Evolutionary conservation across 768 basidiomycete species (phyloP), one percentile per base, ranked within the genome.

Genomic region (Boletus subcaerulescens): DNA sequence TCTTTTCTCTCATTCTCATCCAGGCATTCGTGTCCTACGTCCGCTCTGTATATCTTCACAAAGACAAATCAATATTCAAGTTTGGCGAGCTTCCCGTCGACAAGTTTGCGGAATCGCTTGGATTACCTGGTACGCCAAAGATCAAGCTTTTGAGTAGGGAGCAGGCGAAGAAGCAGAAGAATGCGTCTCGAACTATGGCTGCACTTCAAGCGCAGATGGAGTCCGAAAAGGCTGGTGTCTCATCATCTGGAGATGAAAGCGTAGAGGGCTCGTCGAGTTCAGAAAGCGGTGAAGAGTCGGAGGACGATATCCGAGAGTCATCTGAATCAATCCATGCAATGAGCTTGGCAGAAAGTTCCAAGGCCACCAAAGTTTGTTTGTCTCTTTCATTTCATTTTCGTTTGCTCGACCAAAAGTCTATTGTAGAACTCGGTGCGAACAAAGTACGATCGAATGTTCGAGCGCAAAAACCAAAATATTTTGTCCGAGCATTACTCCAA

Each of bases 391-490:
- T 3, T 13, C 29, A 39, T 20, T n/a, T 17, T 45, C 24, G 31
- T 43, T 38, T 36, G 14, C n/a, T 45, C 43, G 44, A 42, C 24
- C 24, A 31, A 17, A 32, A 17, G 26, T 17, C 33, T 46, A 14
- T 44, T 48, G 14, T 56, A 77, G 77, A 63, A 71, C 42, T 66
- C 69, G 11, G 86, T 89, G 0, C 83, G 90, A 48, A 98, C 96
- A 3, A 98, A 96, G 73, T 97, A 98, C 70, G 96, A 98, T 71
- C 84, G 92, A 49, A 98, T 99, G 94, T 98, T 98, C 68, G 89
- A 91, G 65, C 84, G 95, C 53, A 96, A 92, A 70, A 98, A 97
- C 68, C 95, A 97, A 69, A 87, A 85, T 59, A 86, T 98, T 46
- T 80, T 98, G 32, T 93, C 94, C 0, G 83, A 86, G 56, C 94